These are phyloP conservation scores for Zostera marina DNA, from an alignment of 116 monocot genomes.

Conservation along the genomic window DNA sequence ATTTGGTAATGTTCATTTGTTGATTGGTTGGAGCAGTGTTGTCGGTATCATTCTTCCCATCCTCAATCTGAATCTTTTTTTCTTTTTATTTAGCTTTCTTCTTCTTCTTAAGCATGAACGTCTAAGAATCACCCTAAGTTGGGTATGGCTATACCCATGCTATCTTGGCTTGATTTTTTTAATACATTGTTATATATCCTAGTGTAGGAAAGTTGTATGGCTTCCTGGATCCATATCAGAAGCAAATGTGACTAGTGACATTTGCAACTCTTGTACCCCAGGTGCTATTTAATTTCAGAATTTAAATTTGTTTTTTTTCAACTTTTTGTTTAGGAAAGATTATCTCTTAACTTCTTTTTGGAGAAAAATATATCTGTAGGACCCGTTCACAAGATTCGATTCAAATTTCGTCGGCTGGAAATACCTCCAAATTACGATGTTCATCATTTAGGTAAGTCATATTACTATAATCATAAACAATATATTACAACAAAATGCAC, in stretches of 20 bases:
- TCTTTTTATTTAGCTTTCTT: no score
- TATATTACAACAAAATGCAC: background rate
- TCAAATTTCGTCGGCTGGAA: slow-evolving; percentile 74
- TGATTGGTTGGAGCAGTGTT: no score
- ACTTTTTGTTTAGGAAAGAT: background rate
- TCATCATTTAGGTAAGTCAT: slow-evolving; percentile 63
- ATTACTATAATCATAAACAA: background rate
- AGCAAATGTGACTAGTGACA: slow-evolving; percentile 59
- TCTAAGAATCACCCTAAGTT: no score
- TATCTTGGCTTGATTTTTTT: background rate
- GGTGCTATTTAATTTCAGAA: slow-evolving; percentile 21
- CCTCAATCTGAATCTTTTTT: no score
- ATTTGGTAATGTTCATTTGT: no score
- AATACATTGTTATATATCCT: slow-evolving; percentile 1
- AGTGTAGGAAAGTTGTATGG: slow-evolving; percentile 97
- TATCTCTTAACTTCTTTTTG: background rate
- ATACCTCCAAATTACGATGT: slow-evolving; percentile 92
- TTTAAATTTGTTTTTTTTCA: background rate
- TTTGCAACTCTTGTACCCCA: slow-evolving; percentile 70
- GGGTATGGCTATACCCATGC: no score
- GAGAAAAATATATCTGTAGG: slow-evolving; percentile 26
- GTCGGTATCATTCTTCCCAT: no score
- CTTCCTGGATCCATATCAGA: slow-evolving; percentile 83
- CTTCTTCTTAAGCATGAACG: no score
- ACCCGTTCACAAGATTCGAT: slow-evolving; percentile 67